Evolutionary conservation across 2,329 filamentous ascomycete species (phyloP), one percentile per base, ranked within the genome.

Genomic region (Exophiala sp.): DNA sequence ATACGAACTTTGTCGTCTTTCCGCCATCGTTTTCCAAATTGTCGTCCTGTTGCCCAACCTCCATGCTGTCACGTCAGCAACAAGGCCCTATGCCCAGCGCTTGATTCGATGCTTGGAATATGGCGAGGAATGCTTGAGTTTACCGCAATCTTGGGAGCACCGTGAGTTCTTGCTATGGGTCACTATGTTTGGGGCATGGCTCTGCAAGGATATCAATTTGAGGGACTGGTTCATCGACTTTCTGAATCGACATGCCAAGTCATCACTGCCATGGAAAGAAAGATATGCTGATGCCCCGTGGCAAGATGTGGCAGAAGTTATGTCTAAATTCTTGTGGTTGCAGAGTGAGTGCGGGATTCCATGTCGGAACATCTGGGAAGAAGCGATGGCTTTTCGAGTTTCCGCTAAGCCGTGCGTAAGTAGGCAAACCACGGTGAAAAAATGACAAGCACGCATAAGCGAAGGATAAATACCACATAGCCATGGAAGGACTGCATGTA

Each of bases 11-110:
- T 52, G 41, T 34, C 41, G 50, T 14, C 33, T 52, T 11, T 52
- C 33, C 11, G 14, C 50, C 41, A 35, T 52, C 14, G 29, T 52
- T 35, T 52, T 52, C 21, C 50, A 52, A 10, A 40, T 52, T 12
- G 44, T 42, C 16, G 42, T 46, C 8, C 50, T 52, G 12, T 42
- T 52, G 36, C 50, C 50, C 8, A 52, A 52, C 34, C 32, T 52
- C 33, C 42, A 52, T 21, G 36, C 33, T 35, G 38, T 38, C 21
- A 21, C 33, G 29, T 18, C 43, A 7, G 50, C 47, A 18, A 52
- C 50, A 16, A 40, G 38, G 11, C 41, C 41, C 4, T 52, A 47
- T 36, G 50, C 50, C 14, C 21, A 18, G 9, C 50, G 50, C n/a
- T 38, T 52, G 40, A 38, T 29, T 14, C 32, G 14, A 18, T 46